Conservation (phyloP, 1,284 basidiomycete species). For the Limonomyces culmigenus region DNA sequence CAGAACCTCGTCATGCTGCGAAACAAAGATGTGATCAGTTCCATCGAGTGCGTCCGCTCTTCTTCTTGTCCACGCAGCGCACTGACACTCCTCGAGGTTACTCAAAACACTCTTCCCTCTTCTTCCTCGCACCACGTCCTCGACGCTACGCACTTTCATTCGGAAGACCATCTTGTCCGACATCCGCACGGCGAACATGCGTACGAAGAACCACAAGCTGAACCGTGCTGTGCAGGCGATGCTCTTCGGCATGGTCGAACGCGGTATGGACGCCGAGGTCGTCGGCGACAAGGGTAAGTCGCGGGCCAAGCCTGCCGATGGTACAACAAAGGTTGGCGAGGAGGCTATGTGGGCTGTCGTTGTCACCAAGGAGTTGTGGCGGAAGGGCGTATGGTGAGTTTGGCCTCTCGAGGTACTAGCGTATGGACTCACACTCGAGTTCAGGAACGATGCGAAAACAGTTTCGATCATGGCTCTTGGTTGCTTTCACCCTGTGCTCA, state of each 20-base stretch:
- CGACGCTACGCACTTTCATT: slow-evolving; percentile 70
- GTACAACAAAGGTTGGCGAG: slow-evolving; percentile 36
- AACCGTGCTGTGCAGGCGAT: slow-evolving; percentile 95
- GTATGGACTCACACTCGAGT: neutral
- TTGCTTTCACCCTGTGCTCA: slow-evolving; percentile 86
- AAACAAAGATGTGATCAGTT: slow-evolving; percentile 85
- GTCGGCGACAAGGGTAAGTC: slow-evolving; percentile 68
- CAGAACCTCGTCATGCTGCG: slow-evolving; percentile 86
- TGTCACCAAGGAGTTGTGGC: slow-evolving; percentile 89
- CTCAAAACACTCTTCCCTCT: slow-evolving; percentile 88
- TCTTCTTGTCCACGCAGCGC: too few species aligned
- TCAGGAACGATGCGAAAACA: slow-evolving; percentile 81
- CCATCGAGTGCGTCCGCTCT: slow-evolving; percentile 68
- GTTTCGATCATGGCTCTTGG: slow-evolving; percentile 88
- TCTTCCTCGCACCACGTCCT: slow-evolving; percentile 79
- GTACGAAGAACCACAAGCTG: slow-evolving; percentile 86
- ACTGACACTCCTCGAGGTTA: slow-evolving; percentile 35
- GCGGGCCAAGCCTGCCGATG: slow-evolving; percentile 22
- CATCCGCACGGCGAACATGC: slow-evolving; percentile 81
- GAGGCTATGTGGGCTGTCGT: slow-evolving; percentile 98
- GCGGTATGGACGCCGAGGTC: slow-evolving; percentile 71
- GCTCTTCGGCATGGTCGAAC: slow-evolving; percentile 91
- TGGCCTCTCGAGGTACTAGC: neutral
- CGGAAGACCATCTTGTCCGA: slow-evolving; percentile 95
- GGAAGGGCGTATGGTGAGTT: slow-evolving; percentile 77